Conservation (phyloP, 139 green algal genomes). For the Asterochloris sp. region DNA sequence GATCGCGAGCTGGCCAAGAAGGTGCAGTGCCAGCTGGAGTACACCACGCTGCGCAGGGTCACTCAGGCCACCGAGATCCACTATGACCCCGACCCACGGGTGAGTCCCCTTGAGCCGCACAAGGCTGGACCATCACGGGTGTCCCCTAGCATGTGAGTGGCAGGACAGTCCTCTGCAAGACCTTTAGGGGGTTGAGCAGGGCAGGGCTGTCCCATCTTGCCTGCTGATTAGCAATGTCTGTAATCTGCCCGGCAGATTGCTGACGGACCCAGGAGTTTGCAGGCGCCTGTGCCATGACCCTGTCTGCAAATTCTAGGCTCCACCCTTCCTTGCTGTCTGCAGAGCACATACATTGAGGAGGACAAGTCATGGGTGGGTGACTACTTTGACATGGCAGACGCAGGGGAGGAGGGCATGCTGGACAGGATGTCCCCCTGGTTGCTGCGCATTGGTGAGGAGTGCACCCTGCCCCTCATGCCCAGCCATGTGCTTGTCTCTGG, state of each 20-base stretch:
- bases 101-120: background rate
- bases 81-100: conserved; percentile 75
- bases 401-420: conserved; percentile 67
- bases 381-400: conserved; percentile 84
- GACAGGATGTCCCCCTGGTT: conserved; percentile 88
- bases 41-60: conserved; percentile 86
- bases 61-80: conserved; percentile 77
- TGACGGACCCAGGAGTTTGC: background rate
- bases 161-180: no score
- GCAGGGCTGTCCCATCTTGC: no score
- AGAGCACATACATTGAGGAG: conserved; percentile 82
- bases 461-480: no score
- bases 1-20: conserved; percentile 67
- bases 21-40: conserved; percentile 94
- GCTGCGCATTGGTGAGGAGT: conserved; percentile 74
- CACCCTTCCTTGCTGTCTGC: background rate
- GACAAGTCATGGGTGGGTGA: conserved; percentile 82
- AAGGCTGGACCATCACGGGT: no score
- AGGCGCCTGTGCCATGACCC: background rate
- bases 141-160: no score
- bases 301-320: background rate
- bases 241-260: no score
- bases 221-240: no score
- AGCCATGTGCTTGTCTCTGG: conserved; percentile 14
- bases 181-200: no score